Percentiles rank a stretch among this genome's conserved stretches.
Conservation (phyloP, 352 stramenopile genomes). For the Pythium pyrilobum region DNA sequence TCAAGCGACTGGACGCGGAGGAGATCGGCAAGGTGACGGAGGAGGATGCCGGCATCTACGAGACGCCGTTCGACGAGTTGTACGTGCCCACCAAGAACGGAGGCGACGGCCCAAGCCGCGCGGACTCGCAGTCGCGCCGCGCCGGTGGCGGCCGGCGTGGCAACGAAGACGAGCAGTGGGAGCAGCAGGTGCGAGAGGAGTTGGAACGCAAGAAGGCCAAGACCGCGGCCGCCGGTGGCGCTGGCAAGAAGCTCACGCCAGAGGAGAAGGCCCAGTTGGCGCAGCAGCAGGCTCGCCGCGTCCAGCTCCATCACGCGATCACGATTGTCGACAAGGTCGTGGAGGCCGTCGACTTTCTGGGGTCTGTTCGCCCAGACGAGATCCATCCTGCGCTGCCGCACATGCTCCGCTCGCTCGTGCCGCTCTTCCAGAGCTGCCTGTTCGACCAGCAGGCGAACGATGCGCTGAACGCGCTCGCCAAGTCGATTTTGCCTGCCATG, state of each 20-base stretch:
- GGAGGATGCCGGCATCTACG: constrained; percentile 54
- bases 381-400: constrained; percentile 69
- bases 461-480: constrained; percentile 41
- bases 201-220: constrained; percentile 64
- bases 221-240: constrained; percentile 4
- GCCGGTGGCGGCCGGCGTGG: constrained; percentile 31
- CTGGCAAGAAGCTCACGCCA: constrained; percentile 35
- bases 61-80: constrained; percentile 64
- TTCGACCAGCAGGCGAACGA: constrained; percentile 38
- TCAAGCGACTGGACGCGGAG: constrained; percentile 44
- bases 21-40: constrained; percentile 48
- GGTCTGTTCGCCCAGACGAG: constrained; percentile 47
- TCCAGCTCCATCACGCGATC: constrained; percentile 38
- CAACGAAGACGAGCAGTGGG: constrained; percentile 83
- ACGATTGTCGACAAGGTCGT: constrained; percentile 41
- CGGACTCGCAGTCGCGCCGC: constrained; percentile 22
- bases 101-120: constrained; percentile 23
- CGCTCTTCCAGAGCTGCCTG: constrained; percentile 54
- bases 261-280: constrained; percentile 55
- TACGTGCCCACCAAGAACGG: constrained; percentile 56
- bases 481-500: constrained; percentile 53
- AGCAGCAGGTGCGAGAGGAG: constrained; percentile 80
- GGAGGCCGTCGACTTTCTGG: constrained; percentile 61
- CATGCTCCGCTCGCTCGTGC: constrained; percentile 40
- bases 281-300: constrained; percentile 55